phyloP scores from a whole-genome alignment of 345 rosid species.

The Boechera stricta region DNA sequence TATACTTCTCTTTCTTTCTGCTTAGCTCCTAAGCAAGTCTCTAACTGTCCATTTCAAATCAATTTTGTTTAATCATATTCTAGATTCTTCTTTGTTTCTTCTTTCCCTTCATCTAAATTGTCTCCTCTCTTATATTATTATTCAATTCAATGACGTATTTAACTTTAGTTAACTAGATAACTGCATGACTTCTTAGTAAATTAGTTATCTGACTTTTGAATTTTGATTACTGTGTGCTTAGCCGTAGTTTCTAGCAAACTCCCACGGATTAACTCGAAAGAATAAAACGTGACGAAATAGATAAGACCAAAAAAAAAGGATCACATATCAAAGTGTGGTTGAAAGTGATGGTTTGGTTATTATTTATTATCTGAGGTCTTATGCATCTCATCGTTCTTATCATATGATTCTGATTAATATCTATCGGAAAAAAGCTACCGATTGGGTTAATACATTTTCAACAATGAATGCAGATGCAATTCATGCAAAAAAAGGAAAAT shows the following conservation, averaged over 20 bases:
- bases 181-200: not conserved
- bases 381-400: constrained; percentile 37
- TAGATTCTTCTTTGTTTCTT: constrained; percentile 22
- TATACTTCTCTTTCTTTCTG: constrained; percentile 10
- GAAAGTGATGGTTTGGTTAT: constrained; percentile 32
- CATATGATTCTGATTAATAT: constrained; percentile 2
- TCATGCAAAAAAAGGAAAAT: not conserved
- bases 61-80: not conserved
- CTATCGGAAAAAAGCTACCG: not conserved
- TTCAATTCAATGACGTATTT: constrained; percentile 10
- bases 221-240: constrained; percentile 28
- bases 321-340: constrained; percentile 1
- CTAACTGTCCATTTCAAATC: constrained; percentile 43
- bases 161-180: not conserved
- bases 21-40: constrained; percentile 30
- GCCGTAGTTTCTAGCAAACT: constrained; percentile 22
- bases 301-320: constrained; percentile 8
- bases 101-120: constrained; percentile 20
- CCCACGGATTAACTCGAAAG: constrained; percentile 6
- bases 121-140: not conserved
- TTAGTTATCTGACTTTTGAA: constrained; percentile 24
- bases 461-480: not conserved
- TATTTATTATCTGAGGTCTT: not conserved
- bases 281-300: constrained; percentile 40
- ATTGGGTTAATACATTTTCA: not conserved